Evolutionary conservation across 495 filamentous ascomycete species (phyloP), one percentile per base, ranked within the genome.

Genomic region (Saxophila tyrrhenica): DNA sequence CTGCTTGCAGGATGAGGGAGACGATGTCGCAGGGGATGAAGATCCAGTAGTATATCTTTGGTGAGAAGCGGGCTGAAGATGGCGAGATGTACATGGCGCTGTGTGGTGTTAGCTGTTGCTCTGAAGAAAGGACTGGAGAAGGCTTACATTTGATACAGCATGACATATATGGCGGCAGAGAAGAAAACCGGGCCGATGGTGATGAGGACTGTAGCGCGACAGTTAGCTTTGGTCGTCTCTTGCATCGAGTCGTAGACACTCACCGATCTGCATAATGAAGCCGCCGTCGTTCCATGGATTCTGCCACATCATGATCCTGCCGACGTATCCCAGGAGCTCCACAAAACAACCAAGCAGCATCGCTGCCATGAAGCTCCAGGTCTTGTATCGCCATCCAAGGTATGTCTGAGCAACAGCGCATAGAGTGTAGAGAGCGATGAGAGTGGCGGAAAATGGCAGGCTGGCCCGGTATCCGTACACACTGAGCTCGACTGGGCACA

Each of bases 81-180:
- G 58, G 1, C 8, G 50, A 52, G 54, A 60, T 57, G 25, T 48
- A 52, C 11, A 52, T 46, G 45, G 43, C 35, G 44, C n/a, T n/a
- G n/a, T n/a, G n/a, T n/a, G n/a, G n/a, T n/a, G n/a, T n/a, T n/a
- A n/a, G n/a, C n/a, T n/a, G n/a, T n/a, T n/a, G n/a, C n/a, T n/a
- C n/a, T n/a, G n/a, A n/a, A n/a, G n/a, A n/a, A n/a, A n/a, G n/a
- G n/a, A n/a, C n/a, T n/a, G n/a, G n/a, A n/a, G n/a, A n/a, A n/a
- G n/a, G n/a, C n/a, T n/a, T n/a, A n/a, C n/a, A 44, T 8, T 21
- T 44, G 41, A 17, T n/a, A 44, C 41, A 44, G 41, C 41, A 9
- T 78, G 52, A 80, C 67, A 65, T 84, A 84, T 51, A 83, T 76
- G 16, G 71, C 77, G 0, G 79, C 79, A 15, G 76, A 72, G 61